These are phyloP conservation scores for Auricularia sp. DNA, from an alignment of 768 basidiomycete species.

Conservation along the genomic window DNA sequence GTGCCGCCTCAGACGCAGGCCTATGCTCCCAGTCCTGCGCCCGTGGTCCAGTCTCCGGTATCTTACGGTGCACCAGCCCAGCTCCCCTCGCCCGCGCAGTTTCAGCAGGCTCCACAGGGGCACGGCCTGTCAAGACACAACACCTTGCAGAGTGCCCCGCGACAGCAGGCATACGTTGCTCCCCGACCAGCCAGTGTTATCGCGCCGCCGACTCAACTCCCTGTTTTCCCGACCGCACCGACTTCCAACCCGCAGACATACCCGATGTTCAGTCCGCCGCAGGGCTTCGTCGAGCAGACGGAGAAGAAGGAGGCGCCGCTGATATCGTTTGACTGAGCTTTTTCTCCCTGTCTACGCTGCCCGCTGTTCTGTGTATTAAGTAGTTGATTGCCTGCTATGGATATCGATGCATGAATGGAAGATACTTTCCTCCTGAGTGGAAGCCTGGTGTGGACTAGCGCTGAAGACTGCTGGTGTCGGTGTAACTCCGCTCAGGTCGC, in stretches of 20 bases:
- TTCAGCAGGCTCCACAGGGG: neutral
- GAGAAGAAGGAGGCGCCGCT: slow-evolving; percentile 54
- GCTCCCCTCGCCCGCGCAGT: neutral
- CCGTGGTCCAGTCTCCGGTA: neutral
- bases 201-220: slow-evolving; percentile 21
- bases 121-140: neutral
- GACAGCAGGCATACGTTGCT: neutral
- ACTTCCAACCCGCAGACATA: slow-evolving; percentile 44
- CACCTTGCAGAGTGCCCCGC: slow-evolving; percentile 1
- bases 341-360: neutral
- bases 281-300: slow-evolving; percentile 36
- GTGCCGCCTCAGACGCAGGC: neutral
- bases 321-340: slow-evolving; percentile 17
- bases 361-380: neutral
- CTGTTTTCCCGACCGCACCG: slow-evolving; percentile 58
- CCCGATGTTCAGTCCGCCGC: slow-evolving; percentile 36
- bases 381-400: neutral
- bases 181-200: neutral
- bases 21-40: slow-evolving; percentile 1
- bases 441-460: neutral
- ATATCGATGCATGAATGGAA: neutral
- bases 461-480: too few relatives aligned
- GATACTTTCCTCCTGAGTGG: neutral
- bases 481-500: neutral
- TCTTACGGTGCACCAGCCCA: neutral